These are phyloP conservation scores for Aspergillus wentii DNA, from an alignment of 495 filamentous ascomycete species.

Conservation along the genomic window DNA sequence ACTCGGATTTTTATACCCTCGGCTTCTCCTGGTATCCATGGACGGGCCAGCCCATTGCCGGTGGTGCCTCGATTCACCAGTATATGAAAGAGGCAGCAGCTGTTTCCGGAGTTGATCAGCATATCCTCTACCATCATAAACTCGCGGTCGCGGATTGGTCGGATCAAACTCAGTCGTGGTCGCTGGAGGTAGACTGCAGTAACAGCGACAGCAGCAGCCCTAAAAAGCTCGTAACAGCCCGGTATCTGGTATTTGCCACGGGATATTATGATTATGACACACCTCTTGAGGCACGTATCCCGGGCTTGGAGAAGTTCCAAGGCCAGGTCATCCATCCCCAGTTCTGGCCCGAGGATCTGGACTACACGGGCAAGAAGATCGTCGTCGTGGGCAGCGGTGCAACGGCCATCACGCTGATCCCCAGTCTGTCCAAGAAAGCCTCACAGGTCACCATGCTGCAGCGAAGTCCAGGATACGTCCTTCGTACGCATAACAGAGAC, in stretches of 20 bases:
- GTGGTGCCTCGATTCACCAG: slow-evolving; percentile 44
- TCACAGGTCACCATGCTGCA: slow-evolving; percentile 40
- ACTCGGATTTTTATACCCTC: slow-evolving; percentile 54
- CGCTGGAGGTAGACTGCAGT: slow-evolving; percentile 41
- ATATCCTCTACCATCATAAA: slow-evolving; percentile 51
- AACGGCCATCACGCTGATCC: slow-evolving; percentile 40
- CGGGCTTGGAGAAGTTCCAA: slow-evolving; percentile 22
- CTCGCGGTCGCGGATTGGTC: slow-evolving; percentile 46
- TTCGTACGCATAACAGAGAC: slow-evolving; percentile 23
- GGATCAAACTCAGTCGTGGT: slow-evolving; percentile 51
- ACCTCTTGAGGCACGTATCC: slow-evolving; percentile 37
- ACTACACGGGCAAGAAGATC: slow-evolving; percentile 37
- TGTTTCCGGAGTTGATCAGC: slow-evolving; percentile 48
- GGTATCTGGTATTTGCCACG: slow-evolving; percentile 14
- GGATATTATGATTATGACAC: slow-evolving; percentile 43
- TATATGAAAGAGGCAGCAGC: slow-evolving; percentile 53
- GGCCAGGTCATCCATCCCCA: slow-evolving; percentile 35
- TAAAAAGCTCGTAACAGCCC: neutral
- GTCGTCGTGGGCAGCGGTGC: slow-evolving; percentile 48
- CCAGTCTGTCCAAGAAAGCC: slow-evolving; percentile 26
- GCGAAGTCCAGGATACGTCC: slow-evolving; percentile 47
- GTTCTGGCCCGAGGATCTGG: slow-evolving; percentile 39
- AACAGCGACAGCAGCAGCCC: too few relatives aligned
- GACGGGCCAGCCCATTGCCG: slow-evolving; percentile 49
- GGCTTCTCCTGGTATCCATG: slow-evolving; percentile 59